A percentile compares a stretch with the other conserved stretches of the same genome.
These are phyloP conservation scores for Nigrograna mackinnonii DNA, from an alignment of 2,329 filamentous ascomycete genomes.

Conservation along the genomic window DNA sequence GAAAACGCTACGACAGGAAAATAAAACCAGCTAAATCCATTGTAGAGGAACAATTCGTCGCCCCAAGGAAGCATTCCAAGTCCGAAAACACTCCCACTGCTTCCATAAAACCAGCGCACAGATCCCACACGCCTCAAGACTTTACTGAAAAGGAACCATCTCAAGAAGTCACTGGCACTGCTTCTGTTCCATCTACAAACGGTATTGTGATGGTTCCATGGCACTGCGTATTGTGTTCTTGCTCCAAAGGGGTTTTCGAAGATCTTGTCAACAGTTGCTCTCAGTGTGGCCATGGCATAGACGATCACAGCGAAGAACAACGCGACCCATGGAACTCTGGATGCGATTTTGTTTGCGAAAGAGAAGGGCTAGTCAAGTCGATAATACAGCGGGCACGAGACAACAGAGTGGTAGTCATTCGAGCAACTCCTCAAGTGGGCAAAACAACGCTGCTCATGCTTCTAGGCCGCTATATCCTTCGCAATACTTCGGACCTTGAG, in stretches of 20 bases:
- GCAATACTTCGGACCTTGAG: background rate
- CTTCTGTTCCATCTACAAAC: background rate
- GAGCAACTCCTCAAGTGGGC: background rate
- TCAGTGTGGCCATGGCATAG: background rate
- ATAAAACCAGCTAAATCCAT: background rate
- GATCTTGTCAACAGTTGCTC: background rate
- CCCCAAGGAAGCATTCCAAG: too few relatives aligned
- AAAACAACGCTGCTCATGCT: background rate
- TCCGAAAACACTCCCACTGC: too few relatives aligned
- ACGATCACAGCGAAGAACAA: background rate
- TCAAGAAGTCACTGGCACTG: background rate
- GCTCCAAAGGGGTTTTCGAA: background rate
- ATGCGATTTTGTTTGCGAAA: background rate
- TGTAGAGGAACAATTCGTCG: background rate
- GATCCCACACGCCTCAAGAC: background rate
- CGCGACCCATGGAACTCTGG: background rate
- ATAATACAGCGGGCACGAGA: background rate
- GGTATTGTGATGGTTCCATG: background rate
- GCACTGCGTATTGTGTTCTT: background rate
- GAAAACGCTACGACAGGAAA: background rate
- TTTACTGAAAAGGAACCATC: background rate
- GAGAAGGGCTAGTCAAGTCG: background rate
- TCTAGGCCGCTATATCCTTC: background rate
- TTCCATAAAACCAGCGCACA: too few relatives aligned
- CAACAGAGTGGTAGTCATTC: background rate